Base-by-base conservation (phyloP, 495 filamentous ascomycete species). In the Penicillium salamii region DNA sequence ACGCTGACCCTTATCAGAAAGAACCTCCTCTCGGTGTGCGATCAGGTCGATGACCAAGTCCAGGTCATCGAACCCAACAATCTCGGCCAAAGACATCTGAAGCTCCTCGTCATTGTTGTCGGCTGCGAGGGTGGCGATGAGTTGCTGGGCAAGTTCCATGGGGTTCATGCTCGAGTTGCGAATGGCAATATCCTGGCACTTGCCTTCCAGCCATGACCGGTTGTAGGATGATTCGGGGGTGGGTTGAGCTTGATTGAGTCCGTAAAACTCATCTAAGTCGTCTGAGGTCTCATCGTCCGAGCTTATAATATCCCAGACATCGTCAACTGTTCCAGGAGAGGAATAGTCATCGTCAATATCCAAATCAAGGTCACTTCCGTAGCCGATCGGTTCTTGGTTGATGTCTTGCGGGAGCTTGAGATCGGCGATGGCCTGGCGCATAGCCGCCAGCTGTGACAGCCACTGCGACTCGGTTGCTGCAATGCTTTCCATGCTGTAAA, bases 301-400 rank as follows among this genome's bases (percentile, higher is more conserved):
- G 39, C 82, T 87, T 63, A 90, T 88, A 31, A 91, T 80, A 63
- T 95, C 89, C 93, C 93, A 97, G 8, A 96, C 80, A 69, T 95
- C 88, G 51, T 91, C 86, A 7, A 82, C 78, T 14, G 81, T 81
- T 33, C 77, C 80, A 1, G 74, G 72, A 2, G 80, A 83, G 0
- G 78, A 83, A 28, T 81, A 76, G 18, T 82, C 78, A 18, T 84
- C 82, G 34, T 87, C 77, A 23, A 87, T 72, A 37, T 81, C 75
- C 8, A 86, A 63, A 17, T 77, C 71, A 31, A 87, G 55, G 38
- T 86, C 84, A 26, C 75, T 71, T 38, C 79, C 82, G 56, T 82
- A 81, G 15, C 56, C 50, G 17, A 55, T 59, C n/a, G 68, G 53
- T 41, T 62, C 72, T 45, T 65, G 71, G 44, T 63, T 54, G 37